Evolutionary conservation across 495 filamentous ascomycete species (phyloP).

Genomic region (Penicillium taxi): DNA sequence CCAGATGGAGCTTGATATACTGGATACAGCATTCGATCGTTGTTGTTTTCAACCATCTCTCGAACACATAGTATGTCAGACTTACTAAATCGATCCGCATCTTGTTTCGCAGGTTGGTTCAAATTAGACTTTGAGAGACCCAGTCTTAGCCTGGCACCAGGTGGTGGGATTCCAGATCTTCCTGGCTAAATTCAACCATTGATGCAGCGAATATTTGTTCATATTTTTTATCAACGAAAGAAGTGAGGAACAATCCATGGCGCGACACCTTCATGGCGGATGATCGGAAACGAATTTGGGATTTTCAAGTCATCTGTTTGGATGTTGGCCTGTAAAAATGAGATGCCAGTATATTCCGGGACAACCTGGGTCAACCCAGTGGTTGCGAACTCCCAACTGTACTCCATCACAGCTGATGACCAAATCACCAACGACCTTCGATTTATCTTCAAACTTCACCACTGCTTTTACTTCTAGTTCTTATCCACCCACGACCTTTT

Average conservation of each 20-base stretch:
- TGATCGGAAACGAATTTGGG: slow-evolving; percentile 36
- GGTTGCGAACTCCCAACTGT: slow-evolving; percentile 47
- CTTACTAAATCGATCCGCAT: slow-evolving; percentile 39
- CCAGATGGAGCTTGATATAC: slow-evolving; percentile 48
- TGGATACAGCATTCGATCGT: slow-evolving; percentile 52
- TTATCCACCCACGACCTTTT: slow-evolving; percentile 31
- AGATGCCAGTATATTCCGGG: slow-evolving; percentile 50
- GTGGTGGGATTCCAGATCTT: slow-evolving; percentile 21
- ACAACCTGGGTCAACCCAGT: slow-evolving; percentile 44
- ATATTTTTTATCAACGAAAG: slow-evolving; percentile 38
- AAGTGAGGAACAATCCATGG: slow-evolving; percentile 47
- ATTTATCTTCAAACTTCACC: slow-evolving; percentile 45
- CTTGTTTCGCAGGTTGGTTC: slow-evolving; percentile 34
- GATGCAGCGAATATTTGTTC: slow-evolving; percentile 48
- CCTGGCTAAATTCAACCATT: slow-evolving; percentile 43
- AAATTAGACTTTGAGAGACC: slow-evolving; percentile 33
- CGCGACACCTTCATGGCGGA: slow-evolving; percentile 45
- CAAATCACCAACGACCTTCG: slow-evolving; percentile 41
- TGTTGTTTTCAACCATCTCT: slow-evolving; percentile 38
- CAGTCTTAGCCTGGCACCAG: slow-evolving; percentile 41
- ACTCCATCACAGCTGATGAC: slow-evolving; percentile 58
- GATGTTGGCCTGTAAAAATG: slow-evolving; percentile 45
- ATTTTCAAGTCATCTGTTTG: slow-evolving; percentile 19
- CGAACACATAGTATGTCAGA: slow-evolving; percentile 40
- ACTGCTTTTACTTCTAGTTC: slow-evolving; percentile 35